Evolutionary conservation across 2,329 filamentous ascomycete species (phyloP).

Genomic region (Saccharata proteae): DNA sequence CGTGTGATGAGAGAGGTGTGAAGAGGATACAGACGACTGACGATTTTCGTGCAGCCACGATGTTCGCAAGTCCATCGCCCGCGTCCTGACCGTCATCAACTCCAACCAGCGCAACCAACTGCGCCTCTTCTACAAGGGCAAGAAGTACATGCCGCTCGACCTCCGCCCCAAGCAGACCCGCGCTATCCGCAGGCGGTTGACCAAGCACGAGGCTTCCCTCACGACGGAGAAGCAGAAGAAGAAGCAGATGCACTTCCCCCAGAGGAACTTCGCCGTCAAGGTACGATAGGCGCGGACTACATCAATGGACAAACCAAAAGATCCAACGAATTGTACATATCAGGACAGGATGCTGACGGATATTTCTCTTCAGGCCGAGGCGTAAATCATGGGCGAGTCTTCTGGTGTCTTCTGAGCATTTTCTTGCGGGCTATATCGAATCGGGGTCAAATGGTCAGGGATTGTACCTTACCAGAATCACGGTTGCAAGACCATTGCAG

Average conservation of each 20-base stretch:
- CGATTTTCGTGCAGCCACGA: conserved; percentile 59
- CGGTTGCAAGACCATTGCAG: conserved; percentile 8
- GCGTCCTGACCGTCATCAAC: conserved; percentile 99
- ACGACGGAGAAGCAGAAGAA: conserved; percentile 94
- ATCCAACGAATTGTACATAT: background rate
- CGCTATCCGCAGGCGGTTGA: conserved; percentile 90
- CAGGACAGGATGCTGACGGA: conserved; percentile 1
- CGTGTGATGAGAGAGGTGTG: background rate
- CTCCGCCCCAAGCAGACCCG: conserved; percentile 97
- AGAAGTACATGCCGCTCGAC: conserved; percentile 98
- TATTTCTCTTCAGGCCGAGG: conserved; percentile 4
- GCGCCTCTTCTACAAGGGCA: conserved; percentile 98
- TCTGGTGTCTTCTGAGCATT: conserved; percentile 9
- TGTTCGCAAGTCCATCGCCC: conserved; percentile 98
- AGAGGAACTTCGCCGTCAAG: conserved; percentile 99
- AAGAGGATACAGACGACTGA: conserved; percentile 4
- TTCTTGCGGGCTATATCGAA: conserved; percentile 8
- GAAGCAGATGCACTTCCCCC: conserved; percentile 89
- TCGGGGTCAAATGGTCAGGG: conserved; percentile 4
- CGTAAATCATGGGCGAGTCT: conserved; percentile 5
- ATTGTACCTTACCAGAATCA: conserved; percentile 9
- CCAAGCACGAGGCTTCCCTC: conserved; percentile 75
- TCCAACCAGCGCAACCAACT: conserved; percentile 97
- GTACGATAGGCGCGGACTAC: conserved; percentile 43
- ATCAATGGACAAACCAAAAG: background rate